Percentiles rank a stretch among this genome's conserved stretches.
Conservation (phyloP, 345 rosid genomes). For the Mallotus nudiflorus region DNA sequence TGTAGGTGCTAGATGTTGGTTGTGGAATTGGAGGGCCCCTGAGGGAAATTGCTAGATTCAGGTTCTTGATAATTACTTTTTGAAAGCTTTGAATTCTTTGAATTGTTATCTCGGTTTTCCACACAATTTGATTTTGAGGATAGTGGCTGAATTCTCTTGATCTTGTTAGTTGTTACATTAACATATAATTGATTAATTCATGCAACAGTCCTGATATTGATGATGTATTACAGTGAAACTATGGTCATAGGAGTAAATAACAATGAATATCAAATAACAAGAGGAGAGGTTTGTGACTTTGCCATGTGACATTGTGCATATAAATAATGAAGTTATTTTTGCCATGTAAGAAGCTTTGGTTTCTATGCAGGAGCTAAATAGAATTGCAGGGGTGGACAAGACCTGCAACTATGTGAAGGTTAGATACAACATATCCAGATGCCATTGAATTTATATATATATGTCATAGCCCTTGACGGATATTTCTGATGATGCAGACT, state of each 20-base stretch:
- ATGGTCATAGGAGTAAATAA: conserved; percentile 66
- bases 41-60: conserved; percentile 86
- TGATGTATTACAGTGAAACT: conserved; percentile 40
- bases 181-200: too few species aligned
- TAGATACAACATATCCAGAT: neutral
- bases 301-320: neutral
- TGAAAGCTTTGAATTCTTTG: too few species aligned
- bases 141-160: too few species aligned
- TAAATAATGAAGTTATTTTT: too few species aligned
- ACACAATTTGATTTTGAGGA: too few species aligned
- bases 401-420: conserved; percentile 89
- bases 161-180: too few species aligned
- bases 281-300: conserved; percentile 61
- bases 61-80: conserved; percentile 26
- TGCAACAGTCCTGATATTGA: too few species aligned
- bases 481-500: conserved; percentile 53
- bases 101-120: too few species aligned
- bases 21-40: conserved; percentile 98
- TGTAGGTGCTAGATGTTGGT: conserved; percentile 87
- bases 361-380: conserved; percentile 61
- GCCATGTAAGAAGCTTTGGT: too few species aligned
- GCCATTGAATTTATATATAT: neutral
- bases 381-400: conserved; percentile 67
- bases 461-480: neutral
- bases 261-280: conserved; percentile 87